Base-by-base conservation (phyloP, 1,284 basidiomycete genomes). In the Sporisorium exsertum region DNA sequence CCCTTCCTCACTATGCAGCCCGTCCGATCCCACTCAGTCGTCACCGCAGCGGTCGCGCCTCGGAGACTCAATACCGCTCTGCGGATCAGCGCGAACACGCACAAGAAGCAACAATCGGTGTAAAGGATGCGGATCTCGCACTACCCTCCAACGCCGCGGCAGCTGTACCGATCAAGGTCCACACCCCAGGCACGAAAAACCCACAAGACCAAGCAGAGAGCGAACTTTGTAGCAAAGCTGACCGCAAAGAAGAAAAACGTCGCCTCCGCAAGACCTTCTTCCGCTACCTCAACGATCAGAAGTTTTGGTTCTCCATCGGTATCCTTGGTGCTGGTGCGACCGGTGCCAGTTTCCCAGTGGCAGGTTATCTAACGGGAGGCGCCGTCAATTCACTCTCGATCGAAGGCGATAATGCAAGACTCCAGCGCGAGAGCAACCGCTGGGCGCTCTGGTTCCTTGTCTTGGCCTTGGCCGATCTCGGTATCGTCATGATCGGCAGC, bases 271-370 rank as follows among this genome's bases (percentile, higher is more conserved):
- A 52, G 45, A 69, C 63, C 12, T 70, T 77, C 62, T 27, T 61
- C 35, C 54, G 65, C 13, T 77, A 74, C 32, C 57, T 77, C 45
- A 60, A 68, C 40, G 54, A 74, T 16, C 69, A 74, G 46, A 76
- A 66, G 45, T 43, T 71, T 37, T 79, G 72, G 55, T 63, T 81
- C 27, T 22, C 61, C 15, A 57, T 80, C 35, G 83, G 83, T 51
- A 26, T 70, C 5, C 15, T 76, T 2, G 76, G 79, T 1, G 65
- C 72, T 15, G 20, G 73, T 16, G 59, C 61, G 6, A 70, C 82
- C 6, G 87, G 87, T n/a, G 79, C 66, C 2, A 81, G 85, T 15
- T 87, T 87, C 62, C 85, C 86, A 1, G 71, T 87, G 16, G 81
- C 82, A 2, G 87, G 83, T 3, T 84, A 77, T 77, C 61, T 84